Percentiles rank a stretch among this genome's conserved stretches.
Conservation (phyloP, 148 eudicot species). For the Limonium bicolor region DNA sequence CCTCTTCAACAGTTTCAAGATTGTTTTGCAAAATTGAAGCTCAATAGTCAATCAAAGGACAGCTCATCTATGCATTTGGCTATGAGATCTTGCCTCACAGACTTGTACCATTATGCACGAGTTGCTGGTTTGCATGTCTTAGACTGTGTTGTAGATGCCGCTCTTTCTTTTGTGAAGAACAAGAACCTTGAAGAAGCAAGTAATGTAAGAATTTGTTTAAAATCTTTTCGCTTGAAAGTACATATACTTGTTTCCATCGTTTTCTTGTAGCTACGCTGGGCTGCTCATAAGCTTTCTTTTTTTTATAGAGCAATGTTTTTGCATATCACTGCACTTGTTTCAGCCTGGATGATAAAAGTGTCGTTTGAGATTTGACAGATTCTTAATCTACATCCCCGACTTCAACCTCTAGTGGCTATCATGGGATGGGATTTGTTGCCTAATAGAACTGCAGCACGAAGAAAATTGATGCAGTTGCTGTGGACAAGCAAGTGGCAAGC, state of each 20-base stretch:
- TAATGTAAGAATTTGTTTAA: constrained; percentile 44
- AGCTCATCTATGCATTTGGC: constrained; percentile 23
- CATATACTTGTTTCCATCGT: no score
- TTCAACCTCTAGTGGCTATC: constrained; percentile 90
- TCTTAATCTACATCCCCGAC: constrained; percentile 71
- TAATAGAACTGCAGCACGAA: constrained; percentile 61
- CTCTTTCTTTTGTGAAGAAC: constrained; percentile 58
- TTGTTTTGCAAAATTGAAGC: constrained; percentile 20
- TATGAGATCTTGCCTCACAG: constrained; percentile 51
- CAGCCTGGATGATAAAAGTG: constrained; percentile 8
- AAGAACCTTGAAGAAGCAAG: constrained; percentile 75
- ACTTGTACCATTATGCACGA: constrained; percentile 87
- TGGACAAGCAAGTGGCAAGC: constrained; percentile 89
- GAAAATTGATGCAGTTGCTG: constrained; percentile 69
- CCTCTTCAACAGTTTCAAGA: constrained; percentile 51
- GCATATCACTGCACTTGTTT: constrained; percentile 4
- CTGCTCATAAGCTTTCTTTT: not conserved
- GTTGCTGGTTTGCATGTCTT: constrained; percentile 74
- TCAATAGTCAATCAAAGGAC: constrained; percentile 16
- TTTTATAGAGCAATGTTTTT: constrained; percentile 5
- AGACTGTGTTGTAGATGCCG: constrained; percentile 69
- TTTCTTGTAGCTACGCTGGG: no score
- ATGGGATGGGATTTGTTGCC: constrained; percentile 97
- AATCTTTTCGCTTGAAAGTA: no score
- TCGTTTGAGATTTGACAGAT: constrained; percentile 45